These are phyloP conservation scores for Saccharomyces kudriavzevii DNA, from an alignment of 805 yeast species.

Conservation along the genomic window DNA sequence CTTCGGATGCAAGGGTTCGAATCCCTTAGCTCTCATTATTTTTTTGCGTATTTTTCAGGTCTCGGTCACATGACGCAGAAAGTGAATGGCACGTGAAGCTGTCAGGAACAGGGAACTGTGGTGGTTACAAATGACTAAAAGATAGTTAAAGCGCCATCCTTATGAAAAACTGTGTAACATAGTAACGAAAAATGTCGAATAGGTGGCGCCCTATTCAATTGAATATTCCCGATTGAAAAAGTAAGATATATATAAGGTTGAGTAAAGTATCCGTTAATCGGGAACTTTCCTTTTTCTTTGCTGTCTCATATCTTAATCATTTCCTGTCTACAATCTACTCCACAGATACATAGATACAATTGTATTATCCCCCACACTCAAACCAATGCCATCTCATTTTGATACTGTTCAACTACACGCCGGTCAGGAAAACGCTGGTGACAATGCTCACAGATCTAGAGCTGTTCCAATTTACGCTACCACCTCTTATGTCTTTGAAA, in stretches of 20 bases:
- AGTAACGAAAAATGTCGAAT: neutral
- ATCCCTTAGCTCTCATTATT: neutral
- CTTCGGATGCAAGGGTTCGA: neutral
- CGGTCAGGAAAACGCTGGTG: slow-evolving; percentile 69
- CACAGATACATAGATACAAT: neutral
- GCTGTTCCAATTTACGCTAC: slow-evolving; percentile 94
- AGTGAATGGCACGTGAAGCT: neutral
- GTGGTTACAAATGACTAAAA: neutral
- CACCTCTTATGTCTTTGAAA: slow-evolving; percentile 78
- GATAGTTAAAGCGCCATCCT: neutral
- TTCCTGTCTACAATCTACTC: neutral
- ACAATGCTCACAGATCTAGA: slow-evolving; percentile 57
- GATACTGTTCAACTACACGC: slow-evolving; percentile 93
- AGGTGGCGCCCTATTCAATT: neutral
- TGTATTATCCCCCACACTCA: neutral
- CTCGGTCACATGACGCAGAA: neutral
- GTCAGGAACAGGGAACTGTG: neutral
- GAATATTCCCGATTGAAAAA: neutral
- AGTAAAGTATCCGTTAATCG: neutral
- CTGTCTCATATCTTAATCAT: neutral
- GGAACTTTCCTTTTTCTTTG: neutral
- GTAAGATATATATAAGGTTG: neutral
- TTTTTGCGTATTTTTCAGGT: neutral
- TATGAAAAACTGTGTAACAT: neutral
- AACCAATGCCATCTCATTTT: slow-evolving; percentile 52